Percentiles rank a stretch among this genome's conserved stretches.
phyloP scores from a whole-genome alignment of 768 basidiomycete species.

The Auriscalpium vulgare region DNA sequence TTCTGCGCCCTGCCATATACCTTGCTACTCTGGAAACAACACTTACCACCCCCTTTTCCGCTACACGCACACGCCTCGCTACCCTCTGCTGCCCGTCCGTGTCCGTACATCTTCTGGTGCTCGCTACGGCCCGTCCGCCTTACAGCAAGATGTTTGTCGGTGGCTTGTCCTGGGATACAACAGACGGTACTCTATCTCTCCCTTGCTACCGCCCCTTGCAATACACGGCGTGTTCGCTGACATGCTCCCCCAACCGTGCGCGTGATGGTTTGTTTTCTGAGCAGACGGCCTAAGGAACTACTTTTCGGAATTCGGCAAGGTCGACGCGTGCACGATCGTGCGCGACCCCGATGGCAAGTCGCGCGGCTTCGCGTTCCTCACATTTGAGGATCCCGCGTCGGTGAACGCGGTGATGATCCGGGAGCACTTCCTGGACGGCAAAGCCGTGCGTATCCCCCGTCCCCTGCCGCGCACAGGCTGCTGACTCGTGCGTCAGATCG shows the following conservation, averaged over 20 bases:
- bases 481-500: slow-evolving; percentile 58
- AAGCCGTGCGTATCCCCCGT: slow-evolving; percentile 64
- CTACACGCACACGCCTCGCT: slow-evolving; percentile 12
- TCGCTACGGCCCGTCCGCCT: slow-evolving; percentile 5
- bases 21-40: slow-evolving; percentile 14
- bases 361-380: slow-evolving; percentile 95
- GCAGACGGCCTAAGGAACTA: slow-evolving; percentile 76
- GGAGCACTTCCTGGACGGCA: slow-evolving; percentile 93
- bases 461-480: neutral
- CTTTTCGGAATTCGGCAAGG: slow-evolving; percentile 93
- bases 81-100: slow-evolving; percentile 8
- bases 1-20: slow-evolving; percentile 6
- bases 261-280: slow-evolving; percentile 16
- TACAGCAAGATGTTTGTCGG: slow-evolving; percentile 99
- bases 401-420: slow-evolving; percentile 95
- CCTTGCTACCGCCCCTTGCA: slow-evolving; percentile 20
- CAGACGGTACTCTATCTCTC: slow-evolving; percentile 71
- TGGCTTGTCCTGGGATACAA: slow-evolving; percentile 99
- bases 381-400: slow-evolving; percentile 86
- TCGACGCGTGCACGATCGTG: slow-evolving; percentile 98
- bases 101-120: slow-evolving; percentile 12
- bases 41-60: slow-evolving; percentile 11
- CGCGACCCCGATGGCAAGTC: slow-evolving; percentile 92
- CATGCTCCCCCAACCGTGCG: slow-evolving; percentile 33
- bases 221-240: slow-evolving; percentile 28